phyloP scores from a whole-genome alignment of 768 basidiomycete species.

The Mycena venus region DNA sequence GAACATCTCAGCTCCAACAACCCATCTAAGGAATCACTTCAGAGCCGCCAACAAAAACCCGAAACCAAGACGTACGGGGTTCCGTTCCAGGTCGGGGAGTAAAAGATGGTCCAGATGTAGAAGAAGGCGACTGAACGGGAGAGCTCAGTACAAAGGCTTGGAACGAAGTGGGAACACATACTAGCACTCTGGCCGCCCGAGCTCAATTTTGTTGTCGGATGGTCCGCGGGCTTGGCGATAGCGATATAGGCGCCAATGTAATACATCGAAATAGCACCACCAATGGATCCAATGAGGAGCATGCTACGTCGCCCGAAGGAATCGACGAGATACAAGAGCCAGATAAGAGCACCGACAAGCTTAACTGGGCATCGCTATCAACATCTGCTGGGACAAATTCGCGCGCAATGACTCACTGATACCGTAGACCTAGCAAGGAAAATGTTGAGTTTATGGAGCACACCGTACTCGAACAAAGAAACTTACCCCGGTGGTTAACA shows the following conservation, averaged over 20 bases:
- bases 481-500: slow-evolving; percentile 57
- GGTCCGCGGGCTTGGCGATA: slow-evolving; percentile 45
- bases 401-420: slow-evolving; percentile 49
- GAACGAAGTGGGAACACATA: slow-evolving; percentile 31
- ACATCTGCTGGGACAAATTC: background rate
- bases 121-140: slow-evolving; percentile 46
- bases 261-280: slow-evolving; percentile 56
- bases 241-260: slow-evolving; percentile 61
- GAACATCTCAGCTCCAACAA: slow-evolving; percentile 59
- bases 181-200: slow-evolving; percentile 49
- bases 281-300: slow-evolving; percentile 56
- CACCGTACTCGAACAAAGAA: no score
- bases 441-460: background rate
- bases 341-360: slow-evolving; percentile 53
- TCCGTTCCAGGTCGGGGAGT: slow-evolving; percentile 58
- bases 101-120: slow-evolving; percentile 55
- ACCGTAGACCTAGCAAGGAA: slow-evolving; percentile 54
- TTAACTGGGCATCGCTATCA: slow-evolving; percentile 40
- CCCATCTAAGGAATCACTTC: slow-evolving; percentile 42
- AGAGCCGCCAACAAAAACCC: background rate
- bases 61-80: slow-evolving; percentile 41
- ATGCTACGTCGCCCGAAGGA: slow-evolving; percentile 55
- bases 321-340: slow-evolving; percentile 58
- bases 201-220: slow-evolving; percentile 33
- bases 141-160: background rate